Conservation (phyloP, 148 eudicot genomes). For the Selenicereus undatus region DNA sequence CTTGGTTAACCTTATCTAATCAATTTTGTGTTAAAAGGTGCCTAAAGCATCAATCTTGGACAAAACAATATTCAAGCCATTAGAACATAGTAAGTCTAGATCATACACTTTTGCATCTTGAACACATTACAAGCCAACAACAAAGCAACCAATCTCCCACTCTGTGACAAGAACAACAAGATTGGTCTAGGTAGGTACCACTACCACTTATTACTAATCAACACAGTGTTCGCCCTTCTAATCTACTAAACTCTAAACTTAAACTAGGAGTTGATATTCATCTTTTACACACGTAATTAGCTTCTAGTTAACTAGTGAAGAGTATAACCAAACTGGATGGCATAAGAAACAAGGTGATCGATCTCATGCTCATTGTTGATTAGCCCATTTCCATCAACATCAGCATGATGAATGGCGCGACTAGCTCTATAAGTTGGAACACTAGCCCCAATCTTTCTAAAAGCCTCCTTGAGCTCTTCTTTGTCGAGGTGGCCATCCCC, state of each 20-base stretch:
- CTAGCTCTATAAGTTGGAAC: slow-evolving; percentile 35
- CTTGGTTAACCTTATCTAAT: too few species aligned
- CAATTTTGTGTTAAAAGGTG: neutral
- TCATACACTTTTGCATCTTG: neutral
- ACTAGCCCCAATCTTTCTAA: slow-evolving; percentile 30
- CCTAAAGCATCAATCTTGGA: neutral
- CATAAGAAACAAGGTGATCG: slow-evolving; percentile 38
- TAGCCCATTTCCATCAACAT: slow-evolving; percentile 37
- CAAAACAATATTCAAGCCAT: neutral
- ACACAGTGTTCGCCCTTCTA: neutral
- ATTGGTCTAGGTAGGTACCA: too few species aligned
- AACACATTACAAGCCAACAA: neutral
- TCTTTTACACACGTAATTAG: neutral
- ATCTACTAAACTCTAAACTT: neutral
- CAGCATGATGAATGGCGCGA: slow-evolving; percentile 32
- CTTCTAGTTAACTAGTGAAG: neutral
- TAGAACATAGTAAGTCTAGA: neutral
- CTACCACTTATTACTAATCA: neutral
- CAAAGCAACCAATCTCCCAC: too few species aligned
- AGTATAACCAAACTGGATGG: slow-evolving; percentile 29
- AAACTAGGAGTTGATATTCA: neutral
- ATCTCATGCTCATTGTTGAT: slow-evolving; percentile 34
- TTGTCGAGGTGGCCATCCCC: slow-evolving; percentile 41
- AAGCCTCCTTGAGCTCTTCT: slow-evolving; percentile 40
- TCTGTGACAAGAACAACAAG: too few species aligned